Evolutionary conservation across 2,329 filamentous ascomycete genomes (phyloP), one percentile per base, ranked within the genome.

Genomic region (Botryotinia calthae): DNA sequence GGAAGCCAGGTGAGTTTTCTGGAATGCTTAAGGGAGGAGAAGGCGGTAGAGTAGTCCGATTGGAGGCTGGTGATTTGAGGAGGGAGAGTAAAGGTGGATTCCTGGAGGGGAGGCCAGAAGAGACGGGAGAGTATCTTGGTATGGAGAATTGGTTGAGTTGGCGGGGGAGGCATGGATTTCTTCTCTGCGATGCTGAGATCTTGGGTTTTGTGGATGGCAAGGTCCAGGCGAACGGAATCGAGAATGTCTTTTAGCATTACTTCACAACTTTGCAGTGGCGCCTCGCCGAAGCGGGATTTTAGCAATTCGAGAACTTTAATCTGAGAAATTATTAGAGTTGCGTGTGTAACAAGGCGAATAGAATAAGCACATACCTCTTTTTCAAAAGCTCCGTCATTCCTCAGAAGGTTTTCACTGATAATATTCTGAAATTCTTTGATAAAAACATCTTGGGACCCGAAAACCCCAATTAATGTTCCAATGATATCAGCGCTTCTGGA

Each of bases 181-280:
- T 63, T 76, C 76, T 71, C 73, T 34, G 72, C 72, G 72, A 77
- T 74, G 75, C 82, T 79, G 40, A 85, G 78, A 12, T 82, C 80
- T 79, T 86, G 83, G 56, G 84, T 84, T 72, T 85, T 86, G 59
- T 89, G 85, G 64, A 97, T 89, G 20, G 87, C 84, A 12, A 85
- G 83, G 79, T 98, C 93, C 73, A 97, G 88, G 59, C 89, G 87
- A 74, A 87, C 87, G 1, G 94, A 97, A 79, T 98, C 95, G 76
- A 92, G 88, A 51, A 98, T 92, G 81, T 99, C 96, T 76, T 92
- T 93, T 73, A 99, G 88, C 96, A 99, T 99, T 78, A 99, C 96
- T 80, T 99, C 95, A 82, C 95, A 98, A 66, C 93, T 93, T 81
- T 98, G 96, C 63, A 99, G 84, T 25, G 93, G 90, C 42, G 88